Evolutionary conservation across 441 rosid genomes (phyloP), one percentile per base, ranked within the genome.

Genomic region (Theobroma grandiflorum): DNA sequence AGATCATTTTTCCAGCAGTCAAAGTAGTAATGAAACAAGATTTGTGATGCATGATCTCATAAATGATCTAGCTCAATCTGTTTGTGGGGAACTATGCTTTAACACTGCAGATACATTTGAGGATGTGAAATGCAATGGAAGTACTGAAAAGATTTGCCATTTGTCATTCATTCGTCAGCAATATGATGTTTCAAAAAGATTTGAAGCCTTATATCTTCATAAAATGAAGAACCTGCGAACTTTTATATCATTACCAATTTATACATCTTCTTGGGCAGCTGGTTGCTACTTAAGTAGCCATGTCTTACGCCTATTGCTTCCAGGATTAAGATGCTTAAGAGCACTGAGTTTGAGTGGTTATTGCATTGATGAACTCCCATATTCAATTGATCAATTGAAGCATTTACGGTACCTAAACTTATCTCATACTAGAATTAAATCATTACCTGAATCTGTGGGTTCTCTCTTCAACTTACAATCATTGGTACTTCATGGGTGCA

Each of bases 301-400:
- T 2, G 49, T 79, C 49, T 62, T 52, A 33, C 58, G 38, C 7
- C 38, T 64, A 15, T 65, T 79, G 78, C 58, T 79, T 47, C 78
- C 58, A 55, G 63, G 61, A 35, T 79, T 73, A 26, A 18, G 1
- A 7, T 43, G 22, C 43, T 42, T 79, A 53, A 79, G 82, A 63
- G 82, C 73, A 18, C 7, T 79, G 6, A 40, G 53, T 79, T 69
- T 79, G 52, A 79, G 66, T 43, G 78, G 82, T 15, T 79, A 79
- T 64, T 38, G 26, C 65, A 79, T 79, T 49, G 62, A 66, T 20
- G 72, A 79, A 72, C 67, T 79, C 16, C 82, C 82, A 0, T 33
- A 79, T 52, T 45, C 70, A 2, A 65, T 79, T 40, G 67, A 73
- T 64, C 55, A 37, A 26, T 65, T 79, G 65, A 73, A 52, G 22